Percentiles rank a stretch among this genome's conserved stretches.
Conservation (phyloP, 371 early-diverging fungal genomes). For the Rhizopus sp. region DNA sequence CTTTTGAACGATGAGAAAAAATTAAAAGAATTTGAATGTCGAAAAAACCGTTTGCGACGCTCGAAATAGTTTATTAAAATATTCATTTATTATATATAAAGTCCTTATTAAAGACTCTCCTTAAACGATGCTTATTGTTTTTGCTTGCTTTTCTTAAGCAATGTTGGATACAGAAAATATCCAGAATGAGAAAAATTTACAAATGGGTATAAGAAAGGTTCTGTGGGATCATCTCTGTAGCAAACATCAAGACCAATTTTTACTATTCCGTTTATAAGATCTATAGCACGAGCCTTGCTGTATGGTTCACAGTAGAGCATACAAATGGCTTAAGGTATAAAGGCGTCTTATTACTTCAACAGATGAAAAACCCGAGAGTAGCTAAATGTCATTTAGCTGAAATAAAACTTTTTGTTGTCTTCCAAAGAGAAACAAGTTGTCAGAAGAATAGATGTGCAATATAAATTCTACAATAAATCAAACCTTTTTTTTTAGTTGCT, state of each 20-base stretch:
- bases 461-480: too few relatives aligned
- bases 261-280: slow-evolving; percentile 11
- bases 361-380: too few relatives aligned
- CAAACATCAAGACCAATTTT: slow-evolving; percentile 17
- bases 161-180: slow-evolving; percentile 11
- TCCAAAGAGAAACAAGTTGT: too few relatives aligned
- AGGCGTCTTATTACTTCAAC: too few relatives aligned
- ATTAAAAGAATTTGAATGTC: slow-evolving; percentile 17
- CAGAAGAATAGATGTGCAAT: too few relatives aligned
- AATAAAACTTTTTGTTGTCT: too few relatives aligned
- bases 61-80: slow-evolving; percentile 13
- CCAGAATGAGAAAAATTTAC: slow-evolving; percentile 17
- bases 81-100: slow-evolving; percentile 5
- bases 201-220: slow-evolving; percentile 14
- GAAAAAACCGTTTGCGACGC: slow-evolving; percentile 7
- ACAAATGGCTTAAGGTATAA: slow-evolving; percentile 7
- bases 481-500: too few relatives aligned
- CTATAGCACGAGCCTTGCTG: slow-evolving; percentile 19
- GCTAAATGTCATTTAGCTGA: too few relatives aligned
- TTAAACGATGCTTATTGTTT: slow-evolving; percentile 1
- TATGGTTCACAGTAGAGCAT: slow-evolving; percentile 20
- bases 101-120: slow-evolving; percentile 7
- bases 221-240: slow-evolving; percentile 15
- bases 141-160: slow-evolving; percentile 10
- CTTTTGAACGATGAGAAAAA: slow-evolving; percentile 13